A percentile compares a stretch with the other conserved stretches of the same genome.
These are phyloP conservation scores for Juglanconis oblonga DNA, from an alignment of 2,329 filamentous ascomycete species.

Conservation along the genomic window DNA sequence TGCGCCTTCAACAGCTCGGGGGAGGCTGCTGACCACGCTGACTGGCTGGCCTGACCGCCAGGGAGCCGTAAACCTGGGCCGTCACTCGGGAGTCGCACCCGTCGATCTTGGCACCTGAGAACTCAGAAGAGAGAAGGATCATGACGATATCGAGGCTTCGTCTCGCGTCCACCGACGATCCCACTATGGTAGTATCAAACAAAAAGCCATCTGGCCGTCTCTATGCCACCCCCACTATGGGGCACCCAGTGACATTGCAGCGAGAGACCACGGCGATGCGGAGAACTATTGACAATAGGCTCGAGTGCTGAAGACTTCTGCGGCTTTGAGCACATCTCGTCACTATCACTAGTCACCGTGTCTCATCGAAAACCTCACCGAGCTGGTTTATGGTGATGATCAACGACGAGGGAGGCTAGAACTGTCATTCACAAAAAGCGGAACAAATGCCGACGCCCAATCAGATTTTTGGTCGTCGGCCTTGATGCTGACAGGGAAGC, in stretches of 20 bases:
- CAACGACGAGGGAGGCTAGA: background rate
- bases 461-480: background rate
- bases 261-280: background rate
- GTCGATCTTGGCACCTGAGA: background rate
- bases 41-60: background rate
- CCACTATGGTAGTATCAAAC: too few species aligned
- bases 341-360: background rate
- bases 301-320: background rate
- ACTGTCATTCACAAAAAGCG: background rate
- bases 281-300: background rate
- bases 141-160: background rate
- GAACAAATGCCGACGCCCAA: constrained; percentile 2
- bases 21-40: background rate
- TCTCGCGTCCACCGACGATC: too few species aligned
- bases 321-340: background rate
- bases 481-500: background rate
- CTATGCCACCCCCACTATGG: background rate
- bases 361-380: background rate
- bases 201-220: background rate
- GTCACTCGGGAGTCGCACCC: too few species aligned
- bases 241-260: background rate
- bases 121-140: background rate
- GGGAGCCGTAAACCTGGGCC: background rate
- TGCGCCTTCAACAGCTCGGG: background rate
- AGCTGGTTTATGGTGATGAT: background rate